Conservation (phyloP, 208 protist genomes). For the Trypanosoma conorhini region DNA sequence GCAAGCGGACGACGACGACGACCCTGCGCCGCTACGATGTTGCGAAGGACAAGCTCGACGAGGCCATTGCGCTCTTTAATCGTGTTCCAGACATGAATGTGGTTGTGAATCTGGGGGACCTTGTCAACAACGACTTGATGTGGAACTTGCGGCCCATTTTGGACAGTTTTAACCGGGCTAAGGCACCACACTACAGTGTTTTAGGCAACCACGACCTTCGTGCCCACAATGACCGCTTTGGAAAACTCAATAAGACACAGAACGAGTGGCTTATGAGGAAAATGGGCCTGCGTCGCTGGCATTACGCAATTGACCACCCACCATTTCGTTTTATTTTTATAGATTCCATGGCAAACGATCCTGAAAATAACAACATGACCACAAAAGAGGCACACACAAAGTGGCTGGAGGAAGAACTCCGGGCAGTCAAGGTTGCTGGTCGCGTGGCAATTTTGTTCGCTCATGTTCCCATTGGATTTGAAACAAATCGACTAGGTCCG, state of each 20-base stretch:
- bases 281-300: constrained; percentile 23
- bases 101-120: constrained; percentile 33
- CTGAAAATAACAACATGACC: constrained; percentile 10
- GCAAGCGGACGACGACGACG: constrained; percentile 21
- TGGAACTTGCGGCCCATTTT: constrained; percentile 34
- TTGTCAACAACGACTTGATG: constrained; percentile 38
- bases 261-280: constrained; percentile 28
- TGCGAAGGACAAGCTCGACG: constrained; percentile 32
- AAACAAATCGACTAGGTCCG: constrained; percentile 27
- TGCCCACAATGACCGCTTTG: constrained; percentile 39
- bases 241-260: constrained; percentile 36
- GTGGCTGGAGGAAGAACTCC: constrained; percentile 30
- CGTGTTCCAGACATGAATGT: constrained; percentile 26
- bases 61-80: constrained; percentile 27
- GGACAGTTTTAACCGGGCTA: constrained; percentile 18
- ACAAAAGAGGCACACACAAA: constrained; percentile 27
- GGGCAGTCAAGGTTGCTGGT: constrained; percentile 9
- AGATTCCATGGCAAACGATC: constrained; percentile 30
- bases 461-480: constrained; percentile 37
- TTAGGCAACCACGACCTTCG: constrained; percentile 44
- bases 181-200: constrained; percentile 31
- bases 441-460: constrained; percentile 31
- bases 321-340: constrained; percentile 38
- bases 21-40: constrained; percentile 29
- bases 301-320: constrained; percentile 32